Conservation (phyloP, 106 monocot species). For the Hemerocallis citrina region DNA sequence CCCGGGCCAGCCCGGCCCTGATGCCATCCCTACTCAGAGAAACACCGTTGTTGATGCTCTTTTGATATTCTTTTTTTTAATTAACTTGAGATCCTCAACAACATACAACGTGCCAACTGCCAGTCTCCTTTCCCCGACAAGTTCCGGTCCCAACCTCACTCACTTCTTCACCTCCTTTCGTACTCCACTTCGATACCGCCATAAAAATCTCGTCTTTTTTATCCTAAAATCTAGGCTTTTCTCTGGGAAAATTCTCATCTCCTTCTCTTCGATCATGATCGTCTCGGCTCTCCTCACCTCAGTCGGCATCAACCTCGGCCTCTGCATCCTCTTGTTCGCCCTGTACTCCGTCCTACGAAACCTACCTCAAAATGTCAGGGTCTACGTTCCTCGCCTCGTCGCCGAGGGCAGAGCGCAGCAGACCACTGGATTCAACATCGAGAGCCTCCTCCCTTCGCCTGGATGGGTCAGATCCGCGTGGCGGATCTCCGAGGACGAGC, state of each 20-base stretch:
- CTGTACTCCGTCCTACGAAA: slow-evolving; percentile 75
- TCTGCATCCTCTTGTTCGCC: slow-evolving; percentile 59
- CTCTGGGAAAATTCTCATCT: too few species aligned
- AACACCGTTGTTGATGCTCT: too few species aligned
- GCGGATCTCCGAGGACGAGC: slow-evolving; percentile 67
- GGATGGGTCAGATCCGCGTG: slow-evolving; percentile 63
- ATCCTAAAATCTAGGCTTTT: background rate
- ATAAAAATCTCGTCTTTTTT: background rate
- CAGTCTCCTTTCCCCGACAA: background rate
- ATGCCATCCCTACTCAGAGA: too few species aligned
- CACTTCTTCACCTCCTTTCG: background rate
- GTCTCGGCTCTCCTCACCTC: slow-evolving; percentile 83
- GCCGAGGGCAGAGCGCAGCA: slow-evolving; percentile 34
- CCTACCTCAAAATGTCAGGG: slow-evolving; percentile 43
- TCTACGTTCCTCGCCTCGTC: slow-evolving; percentile 74
- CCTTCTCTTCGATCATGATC: too few species aligned
- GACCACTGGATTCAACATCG: slow-evolving; percentile 31
- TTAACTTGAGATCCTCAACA: too few species aligned
- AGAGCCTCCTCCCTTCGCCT: slow-evolving; percentile 57
- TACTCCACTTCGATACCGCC: too few species aligned
- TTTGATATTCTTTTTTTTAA: too few species aligned
- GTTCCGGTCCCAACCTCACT: background rate
- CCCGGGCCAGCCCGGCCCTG: too few species aligned
- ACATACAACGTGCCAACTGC: too few species aligned
- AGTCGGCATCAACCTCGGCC: slow-evolving; percentile 86